Evolutionary conservation across 495 filamentous ascomycete species (phyloP).

Genomic region (Tuber borchii): DNA sequence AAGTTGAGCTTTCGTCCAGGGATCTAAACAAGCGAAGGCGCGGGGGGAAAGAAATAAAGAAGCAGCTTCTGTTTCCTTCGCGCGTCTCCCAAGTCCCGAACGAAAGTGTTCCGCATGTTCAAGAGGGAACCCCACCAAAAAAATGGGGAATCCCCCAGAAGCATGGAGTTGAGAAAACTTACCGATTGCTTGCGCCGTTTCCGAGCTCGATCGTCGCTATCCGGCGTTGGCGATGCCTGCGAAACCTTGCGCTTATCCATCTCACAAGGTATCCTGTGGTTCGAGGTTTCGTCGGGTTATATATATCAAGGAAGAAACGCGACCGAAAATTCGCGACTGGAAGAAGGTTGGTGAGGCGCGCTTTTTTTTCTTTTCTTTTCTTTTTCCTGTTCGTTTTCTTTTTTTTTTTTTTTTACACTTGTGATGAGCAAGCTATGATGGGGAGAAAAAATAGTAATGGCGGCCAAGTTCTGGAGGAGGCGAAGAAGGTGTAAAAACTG

Average conservation of each 20-base stretch:
- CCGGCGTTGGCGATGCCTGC: slow-evolving; percentile 32
- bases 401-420: background rate
- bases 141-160: slow-evolving; percentile 19
- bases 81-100: background rate
- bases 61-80: slow-evolving; percentile 2
- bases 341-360: slow-evolving; percentile 23
- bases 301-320: slow-evolving; percentile 12
- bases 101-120: slow-evolving; percentile 13
- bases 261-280: slow-evolving; percentile 12
- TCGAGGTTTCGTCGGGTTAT: slow-evolving; percentile 2
- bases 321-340: slow-evolving; percentile 29
- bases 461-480: background rate
- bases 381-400: background rate
- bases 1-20: slow-evolving; percentile 32
- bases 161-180: slow-evolving; percentile 31
- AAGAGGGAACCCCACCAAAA: slow-evolving; percentile 29
- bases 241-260: slow-evolving; percentile 40
- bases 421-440: background rate
- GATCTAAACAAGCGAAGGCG: slow-evolving; percentile 14
- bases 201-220: slow-evolving; percentile 42
- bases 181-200: slow-evolving; percentile 46
- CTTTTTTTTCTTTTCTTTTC: slow-evolving; percentile 16
- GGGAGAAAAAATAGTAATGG: background rate
- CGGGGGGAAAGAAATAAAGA: background rate
- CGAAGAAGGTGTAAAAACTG: background rate